A percentile compares a stretch with the other conserved stretches of the same genome.
These are phyloP conservation scores for Zygnema circumcarinatum DNA, from an alignment of 139 green algal species.

Conservation along the genomic window DNA sequence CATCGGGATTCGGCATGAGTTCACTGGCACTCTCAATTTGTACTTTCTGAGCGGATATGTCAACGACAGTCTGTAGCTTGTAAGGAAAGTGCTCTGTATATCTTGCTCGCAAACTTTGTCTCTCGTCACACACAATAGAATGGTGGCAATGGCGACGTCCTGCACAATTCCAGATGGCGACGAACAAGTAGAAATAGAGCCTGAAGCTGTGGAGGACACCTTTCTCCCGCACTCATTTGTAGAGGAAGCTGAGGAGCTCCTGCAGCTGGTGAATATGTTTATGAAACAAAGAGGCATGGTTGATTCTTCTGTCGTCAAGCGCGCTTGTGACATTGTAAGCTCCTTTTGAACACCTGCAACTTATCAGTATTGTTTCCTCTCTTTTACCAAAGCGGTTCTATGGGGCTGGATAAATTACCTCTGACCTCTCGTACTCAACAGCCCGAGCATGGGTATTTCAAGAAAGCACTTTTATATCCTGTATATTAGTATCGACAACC, in stretches of 20 bases:
- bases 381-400: not conserved
- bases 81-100: too few species aligned
- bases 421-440: not conserved
- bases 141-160: not conserved
- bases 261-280: not conserved
- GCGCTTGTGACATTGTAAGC: slow-evolving; percentile 6
- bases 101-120: too few species aligned
- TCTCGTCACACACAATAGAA: too few species aligned
- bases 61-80: too few species aligned
- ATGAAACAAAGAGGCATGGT: not conserved
- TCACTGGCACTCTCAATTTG: too few species aligned
- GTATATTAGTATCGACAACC: not conserved
- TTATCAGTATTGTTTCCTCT: not conserved
- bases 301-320: not conserved
- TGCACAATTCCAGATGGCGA: not conserved
- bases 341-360: not conserved
- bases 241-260: slow-evolving; percentile 9
- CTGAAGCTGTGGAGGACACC: not conserved
- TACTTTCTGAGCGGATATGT: too few species aligned
- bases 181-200: not conserved
- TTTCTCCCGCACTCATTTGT: not conserved
- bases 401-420: not conserved
- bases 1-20: too few species aligned
- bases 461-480: not conserved
- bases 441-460: not conserved